These are phyloP conservation scores for Sanghuangporus baumii DNA, from an alignment of 1,284 basidiomycete genomes.

Conservation along the genomic window DNA sequence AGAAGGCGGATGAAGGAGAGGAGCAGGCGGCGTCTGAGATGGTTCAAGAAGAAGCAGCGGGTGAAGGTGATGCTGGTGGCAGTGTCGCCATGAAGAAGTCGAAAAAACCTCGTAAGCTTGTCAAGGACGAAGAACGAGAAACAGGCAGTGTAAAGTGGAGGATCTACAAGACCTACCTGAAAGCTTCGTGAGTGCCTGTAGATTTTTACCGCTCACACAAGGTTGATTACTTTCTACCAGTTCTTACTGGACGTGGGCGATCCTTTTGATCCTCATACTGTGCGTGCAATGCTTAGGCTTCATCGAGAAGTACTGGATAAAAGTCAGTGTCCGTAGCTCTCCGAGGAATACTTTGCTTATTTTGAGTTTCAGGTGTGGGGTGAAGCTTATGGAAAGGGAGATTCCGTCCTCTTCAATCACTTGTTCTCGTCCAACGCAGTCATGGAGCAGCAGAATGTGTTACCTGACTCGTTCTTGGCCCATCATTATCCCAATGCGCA, in stretches of 20 bases:
- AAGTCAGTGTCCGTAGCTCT: conserved; percentile 34
- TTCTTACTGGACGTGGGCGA: conserved; percentile 60
- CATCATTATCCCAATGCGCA: conserved; percentile 5
- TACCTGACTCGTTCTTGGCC: not conserved
- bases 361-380: conserved; percentile 46
- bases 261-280: conserved; percentile 45
- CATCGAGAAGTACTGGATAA: conserved; percentile 70
- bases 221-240: conserved; percentile 30
- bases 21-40: conserved; percentile 23
- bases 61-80: conserved; percentile 26
- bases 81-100: conserved; percentile 23
- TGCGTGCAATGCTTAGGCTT: conserved; percentile 42
- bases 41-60: conserved; percentile 26
- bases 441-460: conserved; percentile 26
- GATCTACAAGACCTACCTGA: conserved; percentile 75
- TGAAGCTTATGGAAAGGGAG: conserved; percentile 41
- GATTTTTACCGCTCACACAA: not conserved
- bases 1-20: conserved; percentile 29
- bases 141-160: conserved; percentile 73
- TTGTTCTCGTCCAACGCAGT: conserved; percentile 27
- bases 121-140: conserved; percentile 68
- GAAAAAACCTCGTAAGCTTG: conserved; percentile 54
- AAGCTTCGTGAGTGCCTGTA: conserved; percentile 45
- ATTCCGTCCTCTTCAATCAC: conserved; percentile 17
- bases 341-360: not conserved